Evolutionary conservation across 2,329 filamentous ascomycete species (phyloP).

Genomic region (Alternaria tenuissima): DNA sequence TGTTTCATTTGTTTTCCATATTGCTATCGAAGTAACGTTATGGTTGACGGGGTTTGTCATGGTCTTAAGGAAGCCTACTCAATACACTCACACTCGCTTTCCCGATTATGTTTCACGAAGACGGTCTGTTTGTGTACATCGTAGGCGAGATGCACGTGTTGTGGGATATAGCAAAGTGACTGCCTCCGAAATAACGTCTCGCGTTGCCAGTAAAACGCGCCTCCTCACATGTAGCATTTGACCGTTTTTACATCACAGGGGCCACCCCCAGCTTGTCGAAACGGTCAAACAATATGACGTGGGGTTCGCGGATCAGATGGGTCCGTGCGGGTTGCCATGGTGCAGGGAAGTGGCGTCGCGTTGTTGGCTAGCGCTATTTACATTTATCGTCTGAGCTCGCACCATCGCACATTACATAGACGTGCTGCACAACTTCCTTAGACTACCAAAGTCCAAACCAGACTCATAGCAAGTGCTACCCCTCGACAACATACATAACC

Average conservation of each 20-base stretch:
- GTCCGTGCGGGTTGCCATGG: constrained; percentile 38
- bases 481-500: constrained; percentile 14
- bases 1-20: background rate
- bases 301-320: constrained; percentile 14
- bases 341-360: constrained; percentile 31
- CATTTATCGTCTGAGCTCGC: constrained; percentile 24
- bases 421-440: constrained; percentile 21
- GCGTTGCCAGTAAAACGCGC: background rate
- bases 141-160: background rate
- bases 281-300: constrained; percentile 11
- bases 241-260: background rate
- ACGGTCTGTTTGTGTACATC: background rate
- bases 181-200: background rate
- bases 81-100: background rate
- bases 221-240: background rate
- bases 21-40: background rate
- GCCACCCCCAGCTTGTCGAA: background rate
- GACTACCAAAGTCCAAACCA: constrained; percentile 15
- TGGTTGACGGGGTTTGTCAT: background rate
- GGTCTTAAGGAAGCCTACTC: background rate
- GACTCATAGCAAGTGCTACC: constrained; percentile 10
- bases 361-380: constrained; percentile 36
- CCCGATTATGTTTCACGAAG: background rate
- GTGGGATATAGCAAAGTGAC: background rate
- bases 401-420: constrained; percentile 23